A percentile compares a stretch with the other conserved stretches of the same genome.
Conservation (phyloP, 73 alveolate genomes). For the Paramecium biaurelia region DNA sequence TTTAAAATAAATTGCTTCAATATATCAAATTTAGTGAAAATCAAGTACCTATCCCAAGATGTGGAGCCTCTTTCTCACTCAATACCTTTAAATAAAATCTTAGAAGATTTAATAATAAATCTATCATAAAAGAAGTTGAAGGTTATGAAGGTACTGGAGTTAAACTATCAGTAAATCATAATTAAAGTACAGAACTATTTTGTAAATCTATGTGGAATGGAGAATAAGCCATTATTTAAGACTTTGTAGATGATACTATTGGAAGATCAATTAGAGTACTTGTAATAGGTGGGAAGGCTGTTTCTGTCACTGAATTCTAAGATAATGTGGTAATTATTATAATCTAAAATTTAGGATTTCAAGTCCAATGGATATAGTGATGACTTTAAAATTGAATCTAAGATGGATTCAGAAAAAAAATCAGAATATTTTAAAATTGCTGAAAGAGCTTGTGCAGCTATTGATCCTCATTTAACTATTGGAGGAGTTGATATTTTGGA, state of each 20-base stretch:
- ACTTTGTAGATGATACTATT: not conserved
- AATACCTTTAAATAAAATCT: not conserved
- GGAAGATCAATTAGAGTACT: conserved; percentile 37
- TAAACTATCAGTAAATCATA: not conserved
- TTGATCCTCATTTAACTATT: not conserved
- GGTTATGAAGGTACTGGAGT: conserved; percentile 40
- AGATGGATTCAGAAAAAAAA: conserved; percentile 20
- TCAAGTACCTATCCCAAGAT: not conserved
- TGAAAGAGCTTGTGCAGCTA: not conserved
- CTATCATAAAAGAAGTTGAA: not conserved
- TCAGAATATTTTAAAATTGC: not conserved
- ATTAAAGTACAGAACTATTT: not conserved
- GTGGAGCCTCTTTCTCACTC: not conserved
- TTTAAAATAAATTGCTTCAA: not conserved
- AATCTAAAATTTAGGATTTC: not conserved
- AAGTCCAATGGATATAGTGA: conserved; percentile 24
- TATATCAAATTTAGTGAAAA: not conserved
- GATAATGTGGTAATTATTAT: not conserved
- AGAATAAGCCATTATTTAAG: not conserved
- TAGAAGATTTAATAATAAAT: not conserved
- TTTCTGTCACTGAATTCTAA: not conserved
- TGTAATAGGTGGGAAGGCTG: conserved; percentile 1
- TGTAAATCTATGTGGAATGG: not conserved
- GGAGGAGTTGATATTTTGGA: conserved; percentile 25
- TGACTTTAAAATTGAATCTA: not conserved